These are phyloP conservation scores for Cystobasidiaceae sp. DNA, from an alignment of 1,284 basidiomycete genomes.

Conservation along the genomic window DNA sequence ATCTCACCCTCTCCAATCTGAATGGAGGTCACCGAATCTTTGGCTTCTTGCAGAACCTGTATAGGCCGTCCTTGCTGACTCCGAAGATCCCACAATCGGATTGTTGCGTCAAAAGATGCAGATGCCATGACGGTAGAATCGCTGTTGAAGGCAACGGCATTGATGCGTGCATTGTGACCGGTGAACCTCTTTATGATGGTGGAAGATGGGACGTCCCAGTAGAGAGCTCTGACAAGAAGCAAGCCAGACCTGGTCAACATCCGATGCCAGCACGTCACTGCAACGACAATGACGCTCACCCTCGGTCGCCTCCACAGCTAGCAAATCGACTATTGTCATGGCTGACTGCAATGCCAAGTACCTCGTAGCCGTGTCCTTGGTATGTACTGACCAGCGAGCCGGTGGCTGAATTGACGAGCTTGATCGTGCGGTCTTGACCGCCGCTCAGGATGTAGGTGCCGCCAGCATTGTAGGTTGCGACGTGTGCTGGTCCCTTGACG, in stretches of 20 bases:
- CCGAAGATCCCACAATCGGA: conserved; percentile 77
- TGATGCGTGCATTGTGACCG: conserved; percentile 84
- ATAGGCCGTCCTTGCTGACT: conserved; percentile 74
- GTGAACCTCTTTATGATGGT: conserved; percentile 71
- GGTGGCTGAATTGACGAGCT: conserved; percentile 80
- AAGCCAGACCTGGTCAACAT: neutral
- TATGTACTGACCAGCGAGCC: conserved; percentile 88
- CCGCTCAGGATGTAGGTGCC: conserved; percentile 79
- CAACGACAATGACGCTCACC: neutral
- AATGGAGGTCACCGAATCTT: conserved; percentile 82
- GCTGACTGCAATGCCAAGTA: conserved; percentile 73
- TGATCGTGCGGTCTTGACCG: conserved; percentile 80
- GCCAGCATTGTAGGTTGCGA: conserved; percentile 56
- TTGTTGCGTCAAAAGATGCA: conserved; percentile 81
- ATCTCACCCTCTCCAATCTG: conserved; percentile 54
- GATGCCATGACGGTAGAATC: conserved; percentile 79
- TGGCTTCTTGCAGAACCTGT: conserved; percentile 84
- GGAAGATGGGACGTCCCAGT: conserved; percentile 92
- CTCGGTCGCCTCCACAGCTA: conserved; percentile 76
- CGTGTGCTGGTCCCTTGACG: conserved; percentile 44
- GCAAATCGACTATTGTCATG: conserved; percentile 91
- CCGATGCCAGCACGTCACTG: neutral
- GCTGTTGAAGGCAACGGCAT: conserved; percentile 81
- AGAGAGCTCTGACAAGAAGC: conserved; percentile 63
- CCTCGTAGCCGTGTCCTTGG: conserved; percentile 85